Percentiles rank a stretch among this genome's conserved stretches.
Conservation (phyloP, 2,329 filamentous ascomycete genomes). For the Capronia epimyces region DNA sequence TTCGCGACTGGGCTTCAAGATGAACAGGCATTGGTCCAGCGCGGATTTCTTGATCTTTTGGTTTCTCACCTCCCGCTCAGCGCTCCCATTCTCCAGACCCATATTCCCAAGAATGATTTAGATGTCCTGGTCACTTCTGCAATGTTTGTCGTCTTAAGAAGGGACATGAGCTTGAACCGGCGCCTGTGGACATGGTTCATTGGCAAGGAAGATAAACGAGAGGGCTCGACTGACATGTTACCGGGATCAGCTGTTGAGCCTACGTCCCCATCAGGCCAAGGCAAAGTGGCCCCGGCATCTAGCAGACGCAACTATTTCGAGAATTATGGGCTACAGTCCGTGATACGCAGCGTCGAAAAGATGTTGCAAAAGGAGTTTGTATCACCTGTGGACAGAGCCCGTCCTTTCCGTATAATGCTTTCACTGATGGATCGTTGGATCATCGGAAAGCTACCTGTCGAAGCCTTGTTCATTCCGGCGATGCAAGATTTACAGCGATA, state of each 20-base stretch:
- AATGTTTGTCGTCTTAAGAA: constrained; percentile 75
- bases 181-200: constrained; percentile 95
- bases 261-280: constrained; percentile 1
- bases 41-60: constrained; percentile 86
- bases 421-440: constrained; percentile 99
- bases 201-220: constrained; percentile 57
- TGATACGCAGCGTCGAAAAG: constrained; percentile 68
- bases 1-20: constrained; percentile 87
- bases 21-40: constrained; percentile 82
- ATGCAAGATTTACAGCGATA: constrained; percentile 74
- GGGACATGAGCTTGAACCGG: constrained; percentile 95
- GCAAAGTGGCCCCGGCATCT: constrained; percentile 30
- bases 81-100: constrained; percentile 70
- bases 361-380: constrained; percentile 61
- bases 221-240: constrained; percentile 17
- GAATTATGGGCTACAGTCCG: constrained; percentile 65
- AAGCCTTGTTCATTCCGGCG: constrained; percentile 80
- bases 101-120: constrained; percentile 68
- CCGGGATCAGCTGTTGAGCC: constrained; percentile 2
- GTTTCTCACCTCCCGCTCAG: constrained; percentile 85
- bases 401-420: constrained; percentile 83
- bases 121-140: constrained; percentile 77
- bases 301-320: constrained; percentile 73
- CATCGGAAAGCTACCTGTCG: constrained; percentile 82
- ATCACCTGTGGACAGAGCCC: constrained; percentile 63